Base-by-base conservation (phyloP, 2,329 filamentous ascomycete species). In the Amesomyces nigricolor region DNA sequence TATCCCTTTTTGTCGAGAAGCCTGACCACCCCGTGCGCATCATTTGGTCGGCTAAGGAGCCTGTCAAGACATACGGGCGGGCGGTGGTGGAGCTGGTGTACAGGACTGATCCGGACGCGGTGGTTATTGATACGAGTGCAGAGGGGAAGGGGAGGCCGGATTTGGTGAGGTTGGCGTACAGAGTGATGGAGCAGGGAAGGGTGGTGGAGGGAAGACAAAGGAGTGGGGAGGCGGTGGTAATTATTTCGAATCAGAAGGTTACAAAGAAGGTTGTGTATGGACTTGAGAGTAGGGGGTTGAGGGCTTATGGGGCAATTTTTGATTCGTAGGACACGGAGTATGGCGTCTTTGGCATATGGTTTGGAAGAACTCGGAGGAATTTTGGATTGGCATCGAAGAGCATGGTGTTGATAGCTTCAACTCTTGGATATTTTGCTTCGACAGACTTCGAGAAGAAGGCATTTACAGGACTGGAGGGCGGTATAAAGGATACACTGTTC, bases 301-400 rank as follows among this genome's bases (percentile, higher is more conserved):
- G 81, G 2, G 85, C 86, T 8, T 90, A 80, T 70, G 88, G 87
- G 6, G 85, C 87, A 8, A 88, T 91, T 63, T 91, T 85, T 72
- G 88, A 91, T 58, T 65, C 63, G 46, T 54, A 54, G 11, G 2
- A 29, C 22, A 26, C 22, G 4, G 22, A 2, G 22, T 2, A 26
- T 26, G 22, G 22, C 22, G 22, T 26, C 22, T 26, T 26, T 26
- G 22, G 6, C 22, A 5, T 26, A 26, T 26, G 22, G n/a, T n/a
- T 26, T 26, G 4, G 22, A 26, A 26, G 3, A 26, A 26, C 22
- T 26, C 4, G 5, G 22, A 26, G 22, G 6, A 6, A 26, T 16
- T 17, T 54, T 44, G 47, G 29, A 14, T 42, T 50, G 19, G 16
- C 30, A n/a, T 16, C 17, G 11, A 26, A 26, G 5, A 26, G 22